Evolutionary conservation across 352 stramenopile genomes (phyloP), one percentile per base, ranked within the genome.

Genomic region (Pseudoperonospora humuli): DNA sequence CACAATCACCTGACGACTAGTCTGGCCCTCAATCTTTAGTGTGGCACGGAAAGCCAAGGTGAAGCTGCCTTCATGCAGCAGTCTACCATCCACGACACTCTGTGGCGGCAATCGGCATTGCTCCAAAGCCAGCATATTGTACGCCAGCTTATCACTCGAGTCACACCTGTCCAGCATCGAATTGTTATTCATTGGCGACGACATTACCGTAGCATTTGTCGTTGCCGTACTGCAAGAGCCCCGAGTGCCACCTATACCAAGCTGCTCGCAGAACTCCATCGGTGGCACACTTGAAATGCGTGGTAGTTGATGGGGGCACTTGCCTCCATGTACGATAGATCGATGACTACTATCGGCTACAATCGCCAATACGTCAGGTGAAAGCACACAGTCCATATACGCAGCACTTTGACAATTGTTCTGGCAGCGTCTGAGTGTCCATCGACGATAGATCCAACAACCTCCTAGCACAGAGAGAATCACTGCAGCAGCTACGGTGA

Each of bases 31-130:
- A 8, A 67, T 53, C 20, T 29, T 43, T 11, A 67, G 26, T 4
- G 61, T 64, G 5, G 61, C 56, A 19, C 50, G 54, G 43, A 64
- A 61, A 0, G 57, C 31, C 28, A 59, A 29, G 3, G 57, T 59
- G 32, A 70, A 67, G n/a, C 17, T 41, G 8, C 61, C 61, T 61
- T 64, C 40, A 8, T 67, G 49, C 10, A 70, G 18, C 17, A 70
- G 23, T 38, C 58, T 45, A 10, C 48, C 48, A 13, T 64, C 48
- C 10, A 48, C 36, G 21, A 70, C 41, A 6, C 49, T 50, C 11
- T 64, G 23, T 20, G 61, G 45, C 1, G 52, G 42, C 6, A 70
- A 24, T 27, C 61, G 56, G 44, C 33, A 57, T 21, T 65, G 50
- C 13, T 70, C 57, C 8, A 70, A n/a, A 15, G 49, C 33, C 21